Percentiles rank a stretch among this genome's conserved stretches.
phyloP scores from a whole-genome alignment of 2,329 filamentous ascomycete species.

The Amauroascus niger region DNA sequence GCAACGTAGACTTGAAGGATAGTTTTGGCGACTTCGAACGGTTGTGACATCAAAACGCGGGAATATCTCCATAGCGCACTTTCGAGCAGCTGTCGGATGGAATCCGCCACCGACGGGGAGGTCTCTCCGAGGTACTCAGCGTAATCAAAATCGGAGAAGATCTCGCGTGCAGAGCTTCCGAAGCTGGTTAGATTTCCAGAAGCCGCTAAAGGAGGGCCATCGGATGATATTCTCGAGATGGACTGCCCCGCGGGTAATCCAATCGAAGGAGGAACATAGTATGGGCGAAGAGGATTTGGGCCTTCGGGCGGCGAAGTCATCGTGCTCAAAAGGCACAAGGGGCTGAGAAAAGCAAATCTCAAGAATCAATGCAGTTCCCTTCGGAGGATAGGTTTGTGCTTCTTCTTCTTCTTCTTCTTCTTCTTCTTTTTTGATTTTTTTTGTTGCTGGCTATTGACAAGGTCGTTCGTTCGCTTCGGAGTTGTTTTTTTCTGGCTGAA shows the following conservation, averaged over 20 bases:
- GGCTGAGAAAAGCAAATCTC: background rate
- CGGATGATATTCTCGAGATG: conserved; percentile 29
- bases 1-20: conserved; percentile 66
- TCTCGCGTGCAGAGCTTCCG: conserved; percentile 62
- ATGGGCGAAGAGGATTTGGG: conserved; percentile 51
- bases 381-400: no score
- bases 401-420: no score
- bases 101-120: conserved; percentile 64
- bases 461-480: no score
- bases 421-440: no score
- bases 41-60: conserved; percentile 79
- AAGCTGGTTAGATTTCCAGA: conserved; percentile 43
- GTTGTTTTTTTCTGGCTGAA: conserved; percentile 6
- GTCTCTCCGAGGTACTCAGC: conserved; percentile 71
- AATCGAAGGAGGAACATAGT: conserved; percentile 57
- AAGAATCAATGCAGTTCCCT: background rate
- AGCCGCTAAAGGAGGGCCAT: conserved; percentile 25
- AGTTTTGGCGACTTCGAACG: conserved; percentile 94
- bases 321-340: conserved; percentile 9
- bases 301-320: conserved; percentile 44
- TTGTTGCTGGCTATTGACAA: no score
- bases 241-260: conserved; percentile 43
- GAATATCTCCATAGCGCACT: conserved; percentile 87
- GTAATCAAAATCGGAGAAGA: conserved; percentile 86
- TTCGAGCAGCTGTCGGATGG: conserved; percentile 67